Percentiles rank a stretch among this genome's conserved stretches.
phyloP scores from a whole-genome alignment of 306 rosid species.

The Pachyrhizus erosus region DNA sequence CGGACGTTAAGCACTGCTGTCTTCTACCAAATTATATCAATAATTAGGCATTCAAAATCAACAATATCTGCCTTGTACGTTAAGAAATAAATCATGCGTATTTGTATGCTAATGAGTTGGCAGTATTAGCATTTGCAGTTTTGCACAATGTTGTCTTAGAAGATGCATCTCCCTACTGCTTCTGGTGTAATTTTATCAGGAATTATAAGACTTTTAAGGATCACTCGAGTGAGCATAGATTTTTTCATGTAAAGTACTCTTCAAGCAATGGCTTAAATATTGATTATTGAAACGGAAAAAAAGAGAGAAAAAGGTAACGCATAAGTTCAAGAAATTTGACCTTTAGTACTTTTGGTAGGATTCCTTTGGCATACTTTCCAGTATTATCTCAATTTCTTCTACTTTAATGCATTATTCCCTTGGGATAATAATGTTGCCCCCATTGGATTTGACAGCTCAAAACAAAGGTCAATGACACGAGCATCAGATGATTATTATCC shows the following conservation, averaged over 20 bases:
- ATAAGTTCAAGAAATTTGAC: neutral
- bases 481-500: slow-evolving; percentile 38
- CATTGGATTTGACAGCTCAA: slow-evolving; percentile 17
- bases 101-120: neutral
- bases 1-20: neutral
- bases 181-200: neutral
- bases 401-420: neutral
- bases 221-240: neutral
- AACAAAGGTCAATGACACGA: slow-evolving; percentile 33
- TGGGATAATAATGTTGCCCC: neutral
- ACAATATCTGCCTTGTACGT: neutral
- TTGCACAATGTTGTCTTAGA: neutral
- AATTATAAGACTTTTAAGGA: neutral
- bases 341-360: neutral
- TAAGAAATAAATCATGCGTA: neutral
- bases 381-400: neutral
- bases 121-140: neutral
- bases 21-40: neutral
- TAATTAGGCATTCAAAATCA: neutral
- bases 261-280: neutral
- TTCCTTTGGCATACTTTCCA: neutral
- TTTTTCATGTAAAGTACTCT: neutral
- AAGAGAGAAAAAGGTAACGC: neutral
- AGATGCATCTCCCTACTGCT: neutral
- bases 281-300: neutral